Percentiles rank a stretch among this genome's conserved stretches.
Conservation (phyloP, 140 eudicot genomes). For the Bidens hawaiensis region DNA sequence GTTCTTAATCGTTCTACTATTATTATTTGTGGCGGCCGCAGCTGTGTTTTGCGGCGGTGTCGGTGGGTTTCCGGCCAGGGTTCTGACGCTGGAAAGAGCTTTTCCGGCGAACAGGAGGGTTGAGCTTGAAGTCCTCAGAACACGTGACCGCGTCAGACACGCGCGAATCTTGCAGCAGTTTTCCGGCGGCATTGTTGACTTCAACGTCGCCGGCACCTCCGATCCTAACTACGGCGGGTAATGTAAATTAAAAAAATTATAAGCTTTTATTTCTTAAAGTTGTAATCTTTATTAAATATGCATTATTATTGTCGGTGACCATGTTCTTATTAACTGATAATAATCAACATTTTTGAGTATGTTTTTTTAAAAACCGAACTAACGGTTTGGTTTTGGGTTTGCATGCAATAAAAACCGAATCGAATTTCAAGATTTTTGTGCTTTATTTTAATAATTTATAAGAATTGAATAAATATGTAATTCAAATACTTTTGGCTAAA, state of each 20-base stretch:
- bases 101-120: conserved; percentile 50
- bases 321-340: conserved; percentile 14
- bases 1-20: too few species aligned
- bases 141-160: conserved; percentile 68
- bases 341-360: too few species aligned
- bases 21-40: conserved; percentile 25
- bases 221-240: conserved; percentile 80
- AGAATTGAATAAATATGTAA: too few species aligned
- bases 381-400: too few species aligned
- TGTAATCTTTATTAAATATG: conserved; percentile 3
- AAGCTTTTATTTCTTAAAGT: background rate
- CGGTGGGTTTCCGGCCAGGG: conserved; percentile 30
- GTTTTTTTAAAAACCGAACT: too few species aligned
- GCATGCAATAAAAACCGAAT: too few species aligned
- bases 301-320: conserved; percentile 24
- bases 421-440: too few species aligned
- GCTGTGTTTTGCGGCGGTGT: conserved; percentile 24
- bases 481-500: too few species aligned
- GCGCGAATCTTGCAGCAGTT: conserved; percentile 54
- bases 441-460: too few species aligned
- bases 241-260: background rate
- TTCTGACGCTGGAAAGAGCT: conserved; percentile 55
- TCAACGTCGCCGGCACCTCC: conserved; percentile 58
- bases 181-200: conserved; percentile 69
- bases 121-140: conserved; percentile 39